Conservation (phyloP, 768 basidiomycete genomes). For the Macrolepiota fuliginosa region DNA sequence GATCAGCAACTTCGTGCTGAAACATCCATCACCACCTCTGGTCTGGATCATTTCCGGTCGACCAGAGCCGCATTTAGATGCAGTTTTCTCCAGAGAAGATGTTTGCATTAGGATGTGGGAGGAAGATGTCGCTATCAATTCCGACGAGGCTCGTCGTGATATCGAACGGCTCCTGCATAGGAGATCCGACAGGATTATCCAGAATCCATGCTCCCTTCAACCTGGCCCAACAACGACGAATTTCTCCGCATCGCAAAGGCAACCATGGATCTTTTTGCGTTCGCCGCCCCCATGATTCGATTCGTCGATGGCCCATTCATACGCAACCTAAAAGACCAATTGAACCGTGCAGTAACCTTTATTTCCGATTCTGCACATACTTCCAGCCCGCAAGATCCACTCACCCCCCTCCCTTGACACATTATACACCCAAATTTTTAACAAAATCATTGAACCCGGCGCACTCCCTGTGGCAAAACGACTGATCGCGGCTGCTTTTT, state of each 20-base stretch:
- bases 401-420: slow-evolving; percentile 7
- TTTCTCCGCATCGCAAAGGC: slow-evolving; percentile 17
- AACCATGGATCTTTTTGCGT: slow-evolving; percentile 25
- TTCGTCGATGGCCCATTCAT: slow-evolving; percentile 16
- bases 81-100: slow-evolving; percentile 9
- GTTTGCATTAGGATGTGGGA: not conserved
- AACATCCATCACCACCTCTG: slow-evolving; percentile 13
- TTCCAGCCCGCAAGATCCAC: not conserved
- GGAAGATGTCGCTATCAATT: slow-evolving; percentile 10
- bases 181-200: slow-evolving; percentile 9
- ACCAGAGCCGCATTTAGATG: slow-evolving; percentile 22
- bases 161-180: slow-evolving; percentile 16
- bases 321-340: not conserved
- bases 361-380: too few relatives aligned
- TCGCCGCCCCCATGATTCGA: slow-evolving; percentile 19
- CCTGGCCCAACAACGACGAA: slow-evolving; percentile 19
- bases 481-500: not conserved
- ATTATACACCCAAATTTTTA: slow-evolving; percentile 5
- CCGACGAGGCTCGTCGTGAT: slow-evolving; percentile 15
- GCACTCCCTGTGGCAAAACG: not conserved
- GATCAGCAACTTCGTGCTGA: slow-evolving; percentile 6
- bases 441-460: not conserved
- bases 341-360: not conserved
- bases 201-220: not conserved
- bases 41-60: slow-evolving; percentile 25